Percentiles rank a stretch among this genome's conserved stretches.
Conservation (phyloP, 306 rosid species). For the Quercus engelmannii region DNA sequence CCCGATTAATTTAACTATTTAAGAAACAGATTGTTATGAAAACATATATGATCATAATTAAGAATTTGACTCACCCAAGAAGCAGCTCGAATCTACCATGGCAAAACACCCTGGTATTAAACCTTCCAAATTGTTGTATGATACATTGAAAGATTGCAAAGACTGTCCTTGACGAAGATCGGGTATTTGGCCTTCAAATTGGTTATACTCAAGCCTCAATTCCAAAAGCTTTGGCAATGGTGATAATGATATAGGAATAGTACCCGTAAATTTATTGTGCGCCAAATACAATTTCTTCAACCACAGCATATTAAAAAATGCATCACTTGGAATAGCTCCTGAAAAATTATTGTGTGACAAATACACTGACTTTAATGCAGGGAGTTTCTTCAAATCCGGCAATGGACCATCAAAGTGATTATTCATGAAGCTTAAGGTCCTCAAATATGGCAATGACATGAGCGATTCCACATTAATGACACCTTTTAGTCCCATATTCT, state of each 20-base stretch:
- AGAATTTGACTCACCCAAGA: slow-evolving; percentile 42
- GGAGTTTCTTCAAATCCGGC: slow-evolving; percentile 43
- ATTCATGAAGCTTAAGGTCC: slow-evolving; percentile 55
- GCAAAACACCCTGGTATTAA: slow-evolving; percentile 42
- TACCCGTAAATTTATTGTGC: slow-evolving; percentile 49
- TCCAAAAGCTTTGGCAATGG: slow-evolving; percentile 47
- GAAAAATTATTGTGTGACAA: slow-evolving; percentile 63
- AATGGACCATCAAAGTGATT: slow-evolving; percentile 48
- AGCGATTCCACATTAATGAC: slow-evolving; percentile 44
- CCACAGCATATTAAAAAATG: slow-evolving; percentile 45
- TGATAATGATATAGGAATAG: slow-evolving; percentile 50
- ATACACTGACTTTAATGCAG: slow-evolving; percentile 44
- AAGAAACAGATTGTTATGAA: not conserved
- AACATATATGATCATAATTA: not conserved
- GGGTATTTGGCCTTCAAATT: slow-evolving; percentile 60
- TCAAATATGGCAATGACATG: slow-evolving; percentile 33
- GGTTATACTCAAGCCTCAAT: slow-evolving; percentile 55
- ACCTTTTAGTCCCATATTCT: slow-evolving; percentile 65
- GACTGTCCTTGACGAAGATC: slow-evolving; percentile 10
- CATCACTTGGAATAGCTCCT: slow-evolving; percentile 40
- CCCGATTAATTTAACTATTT: not conserved
- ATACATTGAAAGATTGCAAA: slow-evolving; percentile 38
- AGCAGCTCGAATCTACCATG: slow-evolving; percentile 26
- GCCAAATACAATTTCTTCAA: slow-evolving; percentile 69
- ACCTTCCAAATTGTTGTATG: slow-evolving; percentile 61